These are phyloP conservation scores for Camellia granthamiana DNA, from an alignment of 148 eudicot species.

Conservation along the genomic window DNA sequence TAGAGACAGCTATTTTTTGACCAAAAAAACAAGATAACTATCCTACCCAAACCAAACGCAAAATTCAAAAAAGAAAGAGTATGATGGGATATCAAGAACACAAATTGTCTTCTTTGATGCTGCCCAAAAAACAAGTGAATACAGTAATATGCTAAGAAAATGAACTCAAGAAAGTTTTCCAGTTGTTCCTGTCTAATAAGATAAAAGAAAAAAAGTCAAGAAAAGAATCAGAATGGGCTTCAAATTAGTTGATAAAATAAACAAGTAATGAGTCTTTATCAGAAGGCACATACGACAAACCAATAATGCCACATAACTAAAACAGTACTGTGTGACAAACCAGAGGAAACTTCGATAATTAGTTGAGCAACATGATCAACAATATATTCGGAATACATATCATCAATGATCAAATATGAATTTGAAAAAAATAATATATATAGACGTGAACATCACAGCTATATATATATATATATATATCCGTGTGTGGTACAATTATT, in stretches of 20 bases:
- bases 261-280: background rate
- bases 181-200: conserved; percentile 1
- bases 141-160: background rate
- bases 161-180: background rate
- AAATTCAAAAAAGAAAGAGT: background rate
- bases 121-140: background rate
- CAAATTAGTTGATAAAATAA: background rate
- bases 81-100: background rate
- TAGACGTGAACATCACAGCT: too few species aligned
- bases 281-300: background rate
- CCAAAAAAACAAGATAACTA: background rate
- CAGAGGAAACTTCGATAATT: background rate
- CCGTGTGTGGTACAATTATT: too few species aligned
- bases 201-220: background rate
- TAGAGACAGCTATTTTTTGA: background rate
- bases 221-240: background rate
- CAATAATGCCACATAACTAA: background rate
- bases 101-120: background rate
- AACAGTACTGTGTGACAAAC: background rate
- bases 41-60: background rate
- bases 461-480: too few species aligned
- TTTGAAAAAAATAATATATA: too few species aligned
- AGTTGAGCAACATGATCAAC: background rate
- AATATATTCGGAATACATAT: too few species aligned
- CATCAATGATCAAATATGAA: background rate